Conservation (phyloP, 352 stramenopile genomes). For the Vaucheria bursata region DNA sequence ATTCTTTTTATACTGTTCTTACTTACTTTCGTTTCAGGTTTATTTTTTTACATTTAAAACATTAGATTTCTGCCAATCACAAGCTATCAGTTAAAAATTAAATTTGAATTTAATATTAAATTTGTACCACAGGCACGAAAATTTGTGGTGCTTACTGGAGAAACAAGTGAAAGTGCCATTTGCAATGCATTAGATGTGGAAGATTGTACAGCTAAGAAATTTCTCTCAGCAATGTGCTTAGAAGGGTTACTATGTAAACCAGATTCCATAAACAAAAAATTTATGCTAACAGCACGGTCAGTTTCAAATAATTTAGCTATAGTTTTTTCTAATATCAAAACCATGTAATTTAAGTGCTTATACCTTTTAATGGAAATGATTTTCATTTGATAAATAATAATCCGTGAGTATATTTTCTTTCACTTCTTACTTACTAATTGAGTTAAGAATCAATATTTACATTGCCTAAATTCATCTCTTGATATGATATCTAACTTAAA, state of each 20-base stretch:
- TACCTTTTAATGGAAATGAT: neutral
- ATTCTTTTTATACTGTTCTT: neutral
- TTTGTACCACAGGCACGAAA: neutral
- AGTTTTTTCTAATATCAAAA: neutral
- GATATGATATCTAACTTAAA: neutral
- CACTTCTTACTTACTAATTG: neutral
- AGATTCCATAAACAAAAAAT: neutral
- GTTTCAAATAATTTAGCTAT: neutral
- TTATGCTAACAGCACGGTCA: neutral
- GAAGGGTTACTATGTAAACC: neutral
- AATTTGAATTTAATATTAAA: no score
- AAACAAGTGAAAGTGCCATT: neutral
- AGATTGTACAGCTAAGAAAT: neutral
- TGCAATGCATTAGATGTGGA: neutral
- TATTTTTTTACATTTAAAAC: neutral
- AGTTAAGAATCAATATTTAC: neutral
- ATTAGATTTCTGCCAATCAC: neutral
- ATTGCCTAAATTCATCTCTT: neutral
- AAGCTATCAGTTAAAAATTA: neutral
- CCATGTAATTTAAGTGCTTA: neutral
- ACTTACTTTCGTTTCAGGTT: neutral
- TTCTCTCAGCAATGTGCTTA: neutral
- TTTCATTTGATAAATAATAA: neutral
- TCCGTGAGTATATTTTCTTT: neutral
- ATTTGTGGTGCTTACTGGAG: neutral